Evolutionary conservation across 305 asterid species (phyloP).

Genomic region (Plantago lanceolata): DNA sequence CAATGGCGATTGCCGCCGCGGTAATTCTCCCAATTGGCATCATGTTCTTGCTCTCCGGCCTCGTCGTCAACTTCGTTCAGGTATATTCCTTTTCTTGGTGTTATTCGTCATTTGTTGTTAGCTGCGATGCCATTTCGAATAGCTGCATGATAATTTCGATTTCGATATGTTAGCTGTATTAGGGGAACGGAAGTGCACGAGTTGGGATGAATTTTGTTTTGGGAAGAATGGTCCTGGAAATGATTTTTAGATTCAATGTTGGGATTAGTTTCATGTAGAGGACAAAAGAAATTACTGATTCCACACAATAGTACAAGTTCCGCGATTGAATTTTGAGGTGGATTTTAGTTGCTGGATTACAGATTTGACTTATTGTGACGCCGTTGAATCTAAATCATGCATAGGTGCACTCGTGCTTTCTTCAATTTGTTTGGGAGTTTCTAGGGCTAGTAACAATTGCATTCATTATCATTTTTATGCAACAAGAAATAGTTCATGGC

Average conservation of each 20-base stretch:
- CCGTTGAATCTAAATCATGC: no score
- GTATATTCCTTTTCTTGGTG: conserved; percentile 20
- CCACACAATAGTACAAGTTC: no score
- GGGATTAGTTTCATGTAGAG: no score
- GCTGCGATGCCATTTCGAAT: background rate
- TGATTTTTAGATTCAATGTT: background rate
- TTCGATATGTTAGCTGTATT: no score
- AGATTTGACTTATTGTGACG: background rate
- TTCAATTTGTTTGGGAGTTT: background rate
- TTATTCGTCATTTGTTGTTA: background rate
- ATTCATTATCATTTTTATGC: no score
- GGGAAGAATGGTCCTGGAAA: background rate
- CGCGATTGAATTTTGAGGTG: background rate
- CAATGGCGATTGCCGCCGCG: conserved; percentile 70
- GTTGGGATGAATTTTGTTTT: background rate
- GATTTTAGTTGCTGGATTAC: background rate
- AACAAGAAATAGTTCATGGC: background rate
- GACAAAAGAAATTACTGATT: no score
- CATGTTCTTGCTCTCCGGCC: conserved; percentile 65
- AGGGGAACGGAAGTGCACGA: background rate
- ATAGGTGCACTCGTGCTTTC: background rate
- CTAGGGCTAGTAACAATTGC: background rate
- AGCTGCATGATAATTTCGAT: background rate
- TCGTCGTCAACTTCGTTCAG: conserved; percentile 67
- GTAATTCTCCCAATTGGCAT: conserved; percentile 70